Percentiles rank a stretch among this genome's conserved stretches.
phyloP scores from a whole-genome alignment of 108 stramenopile species.

The Schizochytrium sp. region DNA sequence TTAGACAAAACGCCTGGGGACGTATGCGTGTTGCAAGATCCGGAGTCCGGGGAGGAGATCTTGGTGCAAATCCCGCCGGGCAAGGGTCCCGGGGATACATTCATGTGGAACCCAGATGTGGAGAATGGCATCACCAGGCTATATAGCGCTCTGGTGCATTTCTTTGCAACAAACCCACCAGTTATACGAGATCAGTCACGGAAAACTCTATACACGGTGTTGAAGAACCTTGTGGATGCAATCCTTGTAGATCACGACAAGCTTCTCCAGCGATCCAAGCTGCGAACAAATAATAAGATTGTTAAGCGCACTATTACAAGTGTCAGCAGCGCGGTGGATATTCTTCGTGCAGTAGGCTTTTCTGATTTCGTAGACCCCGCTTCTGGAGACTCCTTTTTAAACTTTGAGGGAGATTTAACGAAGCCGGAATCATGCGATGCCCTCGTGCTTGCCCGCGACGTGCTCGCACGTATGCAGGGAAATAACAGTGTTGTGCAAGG shows the following conservation, averaged over 20 bases:
- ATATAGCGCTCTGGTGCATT: background rate
- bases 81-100: slow-evolving; percentile 39
- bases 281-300: background rate
- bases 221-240: slow-evolving; percentile 42
- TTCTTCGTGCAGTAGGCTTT: slow-evolving; percentile 35
- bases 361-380: background rate
- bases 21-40: slow-evolving; percentile 51
- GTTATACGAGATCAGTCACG: background rate
- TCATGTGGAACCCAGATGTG: slow-evolving; percentile 24
- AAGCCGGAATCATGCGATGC: background rate
- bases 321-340: slow-evolving; percentile 15
- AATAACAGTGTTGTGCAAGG: background rate
- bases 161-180: slow-evolving; percentile 40
- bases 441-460: slow-evolving; percentile 42
- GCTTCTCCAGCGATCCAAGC: background rate
- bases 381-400: background rate
- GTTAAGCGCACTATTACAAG: background rate
- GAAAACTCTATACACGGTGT: background rate
- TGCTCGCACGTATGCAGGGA: background rate
- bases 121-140: background rate
- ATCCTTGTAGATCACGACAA: slow-evolving; percentile 27
- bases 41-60: slow-evolving; percentile 53
- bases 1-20: slow-evolving; percentile 15
- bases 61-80: slow-evolving; percentile 15
- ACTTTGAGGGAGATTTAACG: background rate